Conservation (phyloP, 768 basidiomycete species). For the Lentinula sp. region DNA sequence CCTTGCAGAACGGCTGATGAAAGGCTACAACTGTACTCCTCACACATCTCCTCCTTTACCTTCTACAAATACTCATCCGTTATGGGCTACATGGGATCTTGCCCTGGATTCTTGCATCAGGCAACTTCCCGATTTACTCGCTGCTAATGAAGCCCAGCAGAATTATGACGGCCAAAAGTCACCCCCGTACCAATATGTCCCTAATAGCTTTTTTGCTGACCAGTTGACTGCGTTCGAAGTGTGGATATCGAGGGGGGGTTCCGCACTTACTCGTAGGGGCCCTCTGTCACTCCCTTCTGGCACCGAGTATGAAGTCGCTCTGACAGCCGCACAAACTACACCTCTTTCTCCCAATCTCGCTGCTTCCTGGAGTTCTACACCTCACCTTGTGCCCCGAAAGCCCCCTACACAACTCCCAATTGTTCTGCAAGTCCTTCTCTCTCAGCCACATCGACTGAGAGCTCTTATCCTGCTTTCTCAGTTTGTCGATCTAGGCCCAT, state of each 20-base stretch:
- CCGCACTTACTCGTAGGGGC: slow-evolving; percentile 72
- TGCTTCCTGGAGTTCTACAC: not conserved
- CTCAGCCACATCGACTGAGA: slow-evolving; percentile 91
- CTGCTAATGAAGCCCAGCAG: slow-evolving; percentile 25
- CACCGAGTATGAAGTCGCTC: not conserved
- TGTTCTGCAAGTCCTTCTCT: slow-evolving; percentile 93
- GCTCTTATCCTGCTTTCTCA: slow-evolving; percentile 94
- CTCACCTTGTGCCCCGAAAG: slow-evolving; percentile 72
- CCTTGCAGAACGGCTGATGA: slow-evolving; percentile 96
- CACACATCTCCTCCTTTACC: slow-evolving; percentile 90
- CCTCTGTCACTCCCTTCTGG: slow-evolving; percentile 60
- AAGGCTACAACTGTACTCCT: slow-evolving; percentile 94
- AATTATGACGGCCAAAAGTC: slow-evolving; percentile 15
- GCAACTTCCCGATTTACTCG: slow-evolving; percentile 83
- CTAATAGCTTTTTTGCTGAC: slow-evolving; percentile 91
- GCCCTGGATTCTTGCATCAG: slow-evolving; percentile 92
- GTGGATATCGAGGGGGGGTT: slow-evolving; percentile 94
- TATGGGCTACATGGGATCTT: slow-evolving; percentile 98
- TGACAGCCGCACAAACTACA: not conserved
- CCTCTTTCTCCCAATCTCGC: slow-evolving; percentile 6
- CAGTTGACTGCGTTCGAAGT: slow-evolving; percentile 97
- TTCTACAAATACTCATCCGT: slow-evolving; percentile 90
- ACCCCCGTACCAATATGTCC: slow-evolving; percentile 67
- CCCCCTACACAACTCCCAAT: slow-evolving; percentile 98
- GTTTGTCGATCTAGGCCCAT: slow-evolving; percentile 97